Conservation (phyloP, 768 basidiomycete genomes). For the Roridomyces roridus region DNA sequence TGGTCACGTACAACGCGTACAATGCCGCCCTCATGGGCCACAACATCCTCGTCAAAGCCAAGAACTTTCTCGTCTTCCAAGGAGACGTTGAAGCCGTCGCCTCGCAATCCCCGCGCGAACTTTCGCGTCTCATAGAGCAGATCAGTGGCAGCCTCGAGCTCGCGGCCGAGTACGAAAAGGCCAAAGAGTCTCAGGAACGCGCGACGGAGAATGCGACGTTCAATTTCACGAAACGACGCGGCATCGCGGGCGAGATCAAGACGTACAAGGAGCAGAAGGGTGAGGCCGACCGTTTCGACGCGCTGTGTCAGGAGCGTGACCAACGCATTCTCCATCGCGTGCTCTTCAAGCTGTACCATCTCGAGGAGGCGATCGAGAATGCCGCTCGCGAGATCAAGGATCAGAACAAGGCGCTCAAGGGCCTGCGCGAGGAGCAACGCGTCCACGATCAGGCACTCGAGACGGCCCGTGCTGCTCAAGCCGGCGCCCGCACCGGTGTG, state of each 20-base stretch:
- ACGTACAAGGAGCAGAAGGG: constrained; percentile 97
- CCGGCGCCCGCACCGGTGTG: constrained; percentile 73
- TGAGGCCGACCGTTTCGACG: constrained; percentile 89
- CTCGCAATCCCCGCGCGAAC: constrained; percentile 89
- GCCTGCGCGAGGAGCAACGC: constrained; percentile 72
- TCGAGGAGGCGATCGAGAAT: constrained; percentile 80
- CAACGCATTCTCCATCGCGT: constrained; percentile 81
- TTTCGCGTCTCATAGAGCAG: constrained; percentile 91
- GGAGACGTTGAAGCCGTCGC: constrained; percentile 99
- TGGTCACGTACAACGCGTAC: constrained; percentile 88
- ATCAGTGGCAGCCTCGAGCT: constrained; percentile 95
- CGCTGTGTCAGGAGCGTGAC: constrained; percentile 76
- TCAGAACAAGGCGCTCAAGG: constrained; percentile 75
- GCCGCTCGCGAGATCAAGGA: constrained; percentile 73
- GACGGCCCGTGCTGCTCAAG: constrained; percentile 78
- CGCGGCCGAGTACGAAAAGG: constrained; percentile 85
- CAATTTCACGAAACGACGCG: constrained; percentile 93
- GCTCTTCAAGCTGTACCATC: constrained; percentile 89
- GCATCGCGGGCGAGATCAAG: constrained; percentile 93
- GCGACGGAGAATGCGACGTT: constrained; percentile 94
- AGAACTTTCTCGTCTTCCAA: constrained; percentile 99
- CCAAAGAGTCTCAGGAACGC: constrained; percentile 84
- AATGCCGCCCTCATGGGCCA: constrained; percentile 86
- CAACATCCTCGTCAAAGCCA: constrained; percentile 98
- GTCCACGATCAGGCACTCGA: constrained; percentile 76